Evolutionary conservation across 129 eudicot genomes (phyloP), one percentile per base, ranked within the genome.

Genomic region (Deinandra increscens): DNA sequence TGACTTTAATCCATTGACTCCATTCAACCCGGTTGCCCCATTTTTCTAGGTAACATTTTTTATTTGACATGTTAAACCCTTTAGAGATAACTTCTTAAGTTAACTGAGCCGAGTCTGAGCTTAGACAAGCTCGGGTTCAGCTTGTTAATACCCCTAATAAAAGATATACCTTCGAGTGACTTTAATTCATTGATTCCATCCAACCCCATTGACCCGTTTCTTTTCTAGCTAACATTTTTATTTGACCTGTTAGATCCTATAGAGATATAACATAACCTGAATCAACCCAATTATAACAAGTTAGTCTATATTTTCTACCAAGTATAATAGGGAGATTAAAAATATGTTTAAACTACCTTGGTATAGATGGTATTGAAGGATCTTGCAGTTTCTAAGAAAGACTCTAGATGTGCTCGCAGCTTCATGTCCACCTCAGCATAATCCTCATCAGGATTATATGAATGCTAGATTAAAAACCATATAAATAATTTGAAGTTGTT

Each of bases 381-480:
- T 88, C 88, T 86, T 68, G 98, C 98, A 60, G 98, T 92, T 81
- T 92, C 96, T 48, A 92, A 76, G 80, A 86, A 88, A 36, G 95
- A 86, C 79, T 88, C 98, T 60, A 88, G 82, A 84, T 92, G 89
- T 58, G 74, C 87, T 15, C 95, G 88, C 74, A 92, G 46, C 79
- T 84, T 78, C 74, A 86, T 81, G 75, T 88, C 98, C 65, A 79
- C 95, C 70, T 92, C 98, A 18, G 80, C 81, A 75, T 86, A 92
- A 73, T 88, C 96, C 87, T 92, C 98, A 63, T 92, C 95, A 0
- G 98, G 98, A 79, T 92, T 86, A 76, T 92, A 92, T 5, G 88
- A 79, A 41, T 92, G 96, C 98, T 92, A 72, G 45, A 78, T 37
- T 46, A 50, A 77, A 31, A 74, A 53, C 19, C 38, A 53, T 34